Evolutionary conservation across 371 early-diverging fungal species (phyloP), one percentile per base, ranked within the genome.

Genomic region (Parasitella parasitica): DNA sequence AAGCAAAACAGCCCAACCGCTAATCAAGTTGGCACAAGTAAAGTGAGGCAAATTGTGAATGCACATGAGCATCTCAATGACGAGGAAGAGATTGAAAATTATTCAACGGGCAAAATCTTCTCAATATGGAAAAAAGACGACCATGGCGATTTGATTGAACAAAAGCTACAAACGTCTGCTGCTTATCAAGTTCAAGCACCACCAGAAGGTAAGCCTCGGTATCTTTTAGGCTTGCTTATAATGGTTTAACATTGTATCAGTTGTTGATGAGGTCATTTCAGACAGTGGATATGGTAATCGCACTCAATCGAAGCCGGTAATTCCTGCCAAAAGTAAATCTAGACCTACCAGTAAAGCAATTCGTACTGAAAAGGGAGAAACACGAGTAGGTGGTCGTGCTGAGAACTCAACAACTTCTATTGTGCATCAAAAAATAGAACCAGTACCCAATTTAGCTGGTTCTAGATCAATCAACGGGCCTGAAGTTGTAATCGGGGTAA

Each of bases 1-100:
- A 48, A 8, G 2, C 26, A 12, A 34, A 34, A 18, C 7, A n/a
- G 24, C n/a, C 13, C 36, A 22, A 48, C 15, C 16, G 48, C 34
- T 35, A 36, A 51, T 4, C n/a, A 39, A 12, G 38, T 62, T n/a
- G 39, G 22, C 0, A 20, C 39, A 1, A 56, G 46, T 22, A 69
- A 64, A 9, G 64, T 69, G 7, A 64, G 61, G 34, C 51, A 69
- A 12, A 69, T 69, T 35, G 43, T 69, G 2, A 49, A 69, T 49
- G 61, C 58, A 5, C 69, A 69, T 49, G 69, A 69, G 28, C 56
- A 49, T 36, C 34, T 64, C 30, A 64, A 64, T 11, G 61, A 61
- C 9, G 57, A 69, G 22, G 54, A 64, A 22, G 65, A 64, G 6
- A 24, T 61, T 38, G 69, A 69, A 49, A 69, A 59, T n/a, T 37